Conservation (phyloP, 2,329 filamentous ascomycete genomes). For the Cryphonectria nitschkei region DNA sequence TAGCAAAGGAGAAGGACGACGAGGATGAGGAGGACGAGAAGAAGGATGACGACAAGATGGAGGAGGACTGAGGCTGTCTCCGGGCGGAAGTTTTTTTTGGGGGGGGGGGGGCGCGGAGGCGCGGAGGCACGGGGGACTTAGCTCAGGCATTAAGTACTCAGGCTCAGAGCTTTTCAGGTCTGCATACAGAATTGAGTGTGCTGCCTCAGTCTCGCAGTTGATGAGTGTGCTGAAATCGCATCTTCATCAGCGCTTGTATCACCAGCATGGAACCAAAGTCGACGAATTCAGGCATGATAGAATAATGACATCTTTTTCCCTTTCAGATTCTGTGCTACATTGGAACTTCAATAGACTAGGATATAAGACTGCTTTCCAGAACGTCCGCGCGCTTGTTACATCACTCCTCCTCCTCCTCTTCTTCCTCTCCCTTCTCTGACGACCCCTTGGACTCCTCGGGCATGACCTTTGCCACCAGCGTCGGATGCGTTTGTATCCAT, state of each 20-base stretch:
- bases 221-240: conserved; percentile 15
- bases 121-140: background rate
- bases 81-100: background rate
- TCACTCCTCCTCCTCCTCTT: background rate
- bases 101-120: background rate
- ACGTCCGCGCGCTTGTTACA: background rate
- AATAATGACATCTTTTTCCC: conserved; percentile 28
- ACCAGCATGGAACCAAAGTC: conserved; percentile 30
- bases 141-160: background rate
- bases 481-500: conserved; percentile 50
- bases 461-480: conserved; percentile 19
- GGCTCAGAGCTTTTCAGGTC: background rate
- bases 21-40: conserved; percentile 80
- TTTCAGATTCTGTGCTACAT: background rate
- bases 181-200: background rate
- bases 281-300: conserved; percentile 31
- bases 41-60: conserved; percentile 79
- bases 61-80: conserved; percentile 55
- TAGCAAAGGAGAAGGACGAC: conserved; percentile 83
- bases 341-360: background rate
- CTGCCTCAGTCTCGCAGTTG: conserved; percentile 1
- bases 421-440: background rate
- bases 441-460: conserved; percentile 5
- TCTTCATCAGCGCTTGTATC: conserved; percentile 30
- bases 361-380: too few relatives aligned